phyloP scores from a whole-genome alignment of 2,329 filamentous ascomycete species.

The Sarocladium oryzae region DNA sequence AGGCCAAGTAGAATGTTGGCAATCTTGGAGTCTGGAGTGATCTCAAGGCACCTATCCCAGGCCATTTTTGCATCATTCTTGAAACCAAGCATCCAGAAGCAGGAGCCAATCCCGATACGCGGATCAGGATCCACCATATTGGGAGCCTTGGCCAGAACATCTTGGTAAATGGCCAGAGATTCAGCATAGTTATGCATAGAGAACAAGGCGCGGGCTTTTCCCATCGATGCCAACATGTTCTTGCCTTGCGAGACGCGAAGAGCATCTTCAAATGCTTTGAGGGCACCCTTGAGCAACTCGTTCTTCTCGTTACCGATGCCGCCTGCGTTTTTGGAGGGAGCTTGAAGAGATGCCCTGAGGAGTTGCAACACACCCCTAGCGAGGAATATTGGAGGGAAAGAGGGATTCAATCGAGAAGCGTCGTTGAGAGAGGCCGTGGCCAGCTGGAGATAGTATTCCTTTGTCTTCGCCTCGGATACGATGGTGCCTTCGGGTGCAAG shows the following conservation, averaged over 20 bases:
- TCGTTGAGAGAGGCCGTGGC: conserved; percentile 93
- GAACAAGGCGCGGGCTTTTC: conserved; percentile 80
- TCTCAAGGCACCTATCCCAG: conserved; percentile 81
- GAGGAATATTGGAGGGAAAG: conserved; percentile 84
- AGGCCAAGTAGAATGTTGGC: conserved; percentile 86
- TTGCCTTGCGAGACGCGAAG: conserved; percentile 75
- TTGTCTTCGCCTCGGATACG: conserved; percentile 73
- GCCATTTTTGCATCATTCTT: conserved; percentile 87
- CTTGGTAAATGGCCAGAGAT: conserved; percentile 78
- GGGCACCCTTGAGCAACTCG: conserved; percentile 75
- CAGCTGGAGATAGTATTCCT: conserved; percentile 84
- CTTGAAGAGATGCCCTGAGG: conserved; percentile 77
- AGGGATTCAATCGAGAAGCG: conserved; percentile 87
- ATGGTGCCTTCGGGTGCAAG: conserved; percentile 55
- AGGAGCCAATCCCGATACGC: conserved; percentile 91
- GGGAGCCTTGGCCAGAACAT: conserved; percentile 78
- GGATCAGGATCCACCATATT: conserved; percentile 88
- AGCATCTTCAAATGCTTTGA: conserved; percentile 94
- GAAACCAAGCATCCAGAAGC: conserved; percentile 92
- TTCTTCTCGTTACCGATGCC: conserved; percentile 66
- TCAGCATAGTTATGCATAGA: conserved; percentile 82
- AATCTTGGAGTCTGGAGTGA: conserved; percentile 77
- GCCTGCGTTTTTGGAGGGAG: conserved; percentile 61
- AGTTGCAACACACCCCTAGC: conserved; percentile 86
- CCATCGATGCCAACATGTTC: conserved; percentile 89